Base-by-base conservation (phyloP, 2,329 filamentous ascomycete species). In the Ilyonectria sp. region DNA sequence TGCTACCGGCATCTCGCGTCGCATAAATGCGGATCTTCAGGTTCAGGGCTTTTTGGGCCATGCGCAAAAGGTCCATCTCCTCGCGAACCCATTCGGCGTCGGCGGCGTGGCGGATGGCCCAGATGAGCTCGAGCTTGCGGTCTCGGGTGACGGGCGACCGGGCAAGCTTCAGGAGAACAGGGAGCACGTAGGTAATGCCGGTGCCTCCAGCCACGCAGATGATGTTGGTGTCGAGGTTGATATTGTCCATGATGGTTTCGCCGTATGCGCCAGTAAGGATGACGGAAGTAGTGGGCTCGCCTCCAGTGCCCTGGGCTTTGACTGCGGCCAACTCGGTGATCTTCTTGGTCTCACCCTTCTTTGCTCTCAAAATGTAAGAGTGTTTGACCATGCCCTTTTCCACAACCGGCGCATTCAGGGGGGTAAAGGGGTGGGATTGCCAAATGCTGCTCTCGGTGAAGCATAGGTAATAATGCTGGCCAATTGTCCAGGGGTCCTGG, bases 381-480 rank as follows among this genome's bases (percentile, higher is more conserved):
- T 90, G 87, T 44, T 80, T 79, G 10, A 87, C 83, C 2, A 75
- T 70, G 0, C 83, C 79, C 60, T 81, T 76, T 21, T 77, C 74
- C 0, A 82, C 77, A 7, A 80, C 72, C 0, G 89, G 90, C 0
- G 87, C 77, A 60, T 86, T 90, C 9, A 90, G 81, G 0, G 90
- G 89, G 0, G 91, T 93, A 75, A 93, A 92, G 0, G 92, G 92
- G 73, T 94, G 92, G 0, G 89, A 90, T 78, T 94, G 91, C 90
- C 91, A 93, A 72, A 93, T 86, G 72, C 86, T 91, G 35, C 89
- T 82, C 67, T 90, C 86, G 0, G 89, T 83, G 73, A 94, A 93
- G 77, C 87, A 91, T 17, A 93, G 82, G 73, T 89, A 93, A 77
- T 92, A 93, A 75, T 94, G 92, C 78, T 93, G 89, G 10, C 92